Base-by-base conservation (phyloP, 2,329 filamentous ascomycete genomes). In the Penicillium palitans region DNA sequence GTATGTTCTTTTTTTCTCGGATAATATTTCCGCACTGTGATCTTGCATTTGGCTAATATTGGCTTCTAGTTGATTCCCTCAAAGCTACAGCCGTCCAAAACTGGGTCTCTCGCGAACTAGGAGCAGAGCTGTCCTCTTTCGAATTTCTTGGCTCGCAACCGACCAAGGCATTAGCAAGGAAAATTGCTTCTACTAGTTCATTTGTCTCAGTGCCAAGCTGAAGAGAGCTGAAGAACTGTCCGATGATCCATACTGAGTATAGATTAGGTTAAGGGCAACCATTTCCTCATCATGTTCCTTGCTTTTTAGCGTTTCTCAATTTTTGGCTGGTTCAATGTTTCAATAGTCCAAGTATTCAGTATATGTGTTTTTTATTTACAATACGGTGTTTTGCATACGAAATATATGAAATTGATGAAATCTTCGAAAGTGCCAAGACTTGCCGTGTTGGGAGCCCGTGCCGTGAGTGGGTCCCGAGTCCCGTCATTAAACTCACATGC, bases 141-240 rank as follows among this genome's bases (percentile, higher is more conserved):
- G 63, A 67, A 17, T 67, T 67, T 53, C 53, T 67, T 6, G 65
- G 65, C 9, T 66, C 65, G 0, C 63, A 63, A 50, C 60, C 65
- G 0, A 56, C 63, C n/a, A 67, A 60, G 46, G 52, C 62, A 0
- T 35, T 67, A 31, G 63, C 61, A 13, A 60, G 57, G 31, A 66
- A 66, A 40, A 67, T 67, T 48, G 61, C 58, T 17, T 49, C 61
- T 6, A 46, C 55, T 25, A 64, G 63, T 37, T 58, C 63, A 4
- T 66, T 63, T 35, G 63, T 66, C n/a, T 56, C 60, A 1, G 60
- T 53, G 40, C 46, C 54, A 15, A 59, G 52, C 55, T 64, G 35
- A 55, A 49, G 19, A 21, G 25, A 59, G 50, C 52, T 64, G 35
- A 55, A 40, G 19, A 21, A 10, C 13, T 13, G 2, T 25, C n/a